Percentiles rank a stretch among this genome's conserved stretches.
These are phyloP conservation scores for Fistulinella prunicolor DNA, from an alignment of 768 basidiomycete species.

Conservation along the genomic window DNA sequence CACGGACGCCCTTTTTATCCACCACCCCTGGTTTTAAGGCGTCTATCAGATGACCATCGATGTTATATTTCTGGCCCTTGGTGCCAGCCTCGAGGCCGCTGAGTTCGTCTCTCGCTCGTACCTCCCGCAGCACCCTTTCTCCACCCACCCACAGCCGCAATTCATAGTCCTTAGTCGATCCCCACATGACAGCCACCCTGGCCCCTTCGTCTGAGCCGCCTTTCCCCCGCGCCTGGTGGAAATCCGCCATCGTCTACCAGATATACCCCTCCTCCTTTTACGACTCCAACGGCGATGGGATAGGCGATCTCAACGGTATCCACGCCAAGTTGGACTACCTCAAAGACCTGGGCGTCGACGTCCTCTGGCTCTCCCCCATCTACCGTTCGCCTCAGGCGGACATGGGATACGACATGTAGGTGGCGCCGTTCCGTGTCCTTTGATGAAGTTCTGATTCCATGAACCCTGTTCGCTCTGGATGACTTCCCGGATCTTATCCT, in stretches of 20 bases:
- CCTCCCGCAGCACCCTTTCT: slow-evolving; percentile 14
- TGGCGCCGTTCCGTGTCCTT: not conserved
- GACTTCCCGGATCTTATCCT: slow-evolving; percentile 13
- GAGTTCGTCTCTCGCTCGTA: slow-evolving; percentile 1
- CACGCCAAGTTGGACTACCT: slow-evolving; percentile 63
- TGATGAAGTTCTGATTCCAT: not conserved
- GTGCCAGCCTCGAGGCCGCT: slow-evolving; percentile 18
- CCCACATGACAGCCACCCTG: slow-evolving; percentile 6
- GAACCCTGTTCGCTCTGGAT: too few relatives aligned
- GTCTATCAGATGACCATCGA: slow-evolving; percentile 15
- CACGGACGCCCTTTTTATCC: too few relatives aligned
- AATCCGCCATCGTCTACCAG: slow-evolving; percentile 58
- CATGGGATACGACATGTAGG: slow-evolving; percentile 73
- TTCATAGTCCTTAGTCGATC: not conserved
- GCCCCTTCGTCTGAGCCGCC: slow-evolving; percentile 12
- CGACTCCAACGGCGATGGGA: slow-evolving; percentile 69
- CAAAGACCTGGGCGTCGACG: slow-evolving; percentile 61
- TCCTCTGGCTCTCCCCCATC: slow-evolving; percentile 61
- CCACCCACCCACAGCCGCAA: not conserved
- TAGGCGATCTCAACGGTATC: slow-evolving; percentile 71
- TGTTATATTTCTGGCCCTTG: slow-evolving; percentile 7
- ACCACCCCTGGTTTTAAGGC: not conserved
- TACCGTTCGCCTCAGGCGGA: slow-evolving; percentile 66
- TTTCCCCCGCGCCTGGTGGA: slow-evolving; percentile 49
- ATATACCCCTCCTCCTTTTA: slow-evolving; percentile 71